These are phyloP conservation scores for Boletellus sp. DNA, from an alignment of 768 basidiomycete species.

Conservation along the genomic window DNA sequence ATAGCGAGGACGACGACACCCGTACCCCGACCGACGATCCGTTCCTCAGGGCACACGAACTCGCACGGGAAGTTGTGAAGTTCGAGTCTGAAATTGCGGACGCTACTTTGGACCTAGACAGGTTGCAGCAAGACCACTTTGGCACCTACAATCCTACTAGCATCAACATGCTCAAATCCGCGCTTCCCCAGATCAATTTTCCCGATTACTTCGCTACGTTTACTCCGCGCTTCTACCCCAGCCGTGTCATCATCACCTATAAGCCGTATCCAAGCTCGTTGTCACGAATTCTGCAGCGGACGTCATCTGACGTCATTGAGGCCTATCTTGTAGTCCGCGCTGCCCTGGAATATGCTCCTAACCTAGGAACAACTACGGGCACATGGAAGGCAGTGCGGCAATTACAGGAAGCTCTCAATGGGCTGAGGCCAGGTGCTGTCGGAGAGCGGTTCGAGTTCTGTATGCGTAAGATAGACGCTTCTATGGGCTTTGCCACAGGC, in stretches of 20 bases:
- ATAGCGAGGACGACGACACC: slow-evolving; percentile 40
- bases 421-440: slow-evolving; percentile 83
- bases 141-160: slow-evolving; percentile 84
- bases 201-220: slow-evolving; percentile 84
- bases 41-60: slow-evolving; percentile 48
- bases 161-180: slow-evolving; percentile 62
- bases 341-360: slow-evolving; percentile 61
- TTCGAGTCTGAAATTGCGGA: slow-evolving; percentile 79
- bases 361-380: slow-evolving; percentile 71
- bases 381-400: slow-evolving; percentile 73
- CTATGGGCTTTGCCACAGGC: slow-evolving; percentile 86
- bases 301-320: slow-evolving; percentile 69
- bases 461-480: slow-evolving; percentile 62
- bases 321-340: slow-evolving; percentile 84
- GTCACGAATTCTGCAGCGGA: slow-evolving; percentile 62
- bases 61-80: slow-evolving; percentile 67
- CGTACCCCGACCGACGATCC: slow-evolving; percentile 33
- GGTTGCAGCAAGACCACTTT: slow-evolving; percentile 74
- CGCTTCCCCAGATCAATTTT: slow-evolving; percentile 77
- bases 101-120: slow-evolving; percentile 78
- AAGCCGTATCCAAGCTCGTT: slow-evolving; percentile 72
- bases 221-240: slow-evolving; percentile 71
- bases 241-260: slow-evolving; percentile 75
- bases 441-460: slow-evolving; percentile 86
- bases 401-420: slow-evolving; percentile 69